These are phyloP conservation scores for Themeda triandra DNA, from an alignment of 176 grass and related monocot species.

Conservation along the genomic window DNA sequence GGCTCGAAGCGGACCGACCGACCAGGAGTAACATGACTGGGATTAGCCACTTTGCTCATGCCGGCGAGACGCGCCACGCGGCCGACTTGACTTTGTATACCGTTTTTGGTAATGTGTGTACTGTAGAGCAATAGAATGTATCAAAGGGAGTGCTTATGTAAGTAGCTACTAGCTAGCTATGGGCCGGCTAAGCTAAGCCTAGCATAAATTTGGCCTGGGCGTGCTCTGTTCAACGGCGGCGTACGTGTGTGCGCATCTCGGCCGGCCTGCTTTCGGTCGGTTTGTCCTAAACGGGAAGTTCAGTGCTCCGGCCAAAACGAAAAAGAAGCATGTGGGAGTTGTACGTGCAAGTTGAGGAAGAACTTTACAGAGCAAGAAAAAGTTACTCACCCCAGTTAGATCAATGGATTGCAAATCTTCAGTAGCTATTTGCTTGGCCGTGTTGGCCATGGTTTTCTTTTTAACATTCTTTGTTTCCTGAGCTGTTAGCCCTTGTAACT, in stretches of 20 bases:
- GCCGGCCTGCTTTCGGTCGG: slow-evolving; percentile 37
- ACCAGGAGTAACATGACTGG: slow-evolving; percentile 43
- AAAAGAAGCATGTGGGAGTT: not conserved
- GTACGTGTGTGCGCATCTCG: not conserved
- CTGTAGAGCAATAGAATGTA: not conserved
- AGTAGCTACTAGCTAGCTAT: not conserved
- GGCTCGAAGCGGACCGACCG: slow-evolving; percentile 32
- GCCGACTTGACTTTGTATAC: not conserved
- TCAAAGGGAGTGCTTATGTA: not conserved
- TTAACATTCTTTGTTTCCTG: no score
- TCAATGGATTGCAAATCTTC: no score
- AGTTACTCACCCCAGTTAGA: no score
- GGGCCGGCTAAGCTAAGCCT: not conserved
- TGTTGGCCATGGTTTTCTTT: no score
- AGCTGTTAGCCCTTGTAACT: no score
- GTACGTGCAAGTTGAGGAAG: not conserved
- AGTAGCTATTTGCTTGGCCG: no score
- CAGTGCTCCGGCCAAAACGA: slow-evolving; percentile 11
- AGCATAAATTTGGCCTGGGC: not conserved
- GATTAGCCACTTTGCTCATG: slow-evolving; percentile 16
- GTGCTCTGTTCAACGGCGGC: no score
- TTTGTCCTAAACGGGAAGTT: slow-evolving; percentile 33
- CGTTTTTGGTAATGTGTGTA: not conserved
- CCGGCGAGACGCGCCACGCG: not conserved
- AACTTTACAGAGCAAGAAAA: no score